Evolutionary conservation across 177 flowering plant species (phyloP), one percentile per base, ranked within the genome.

Genomic region (Telopea speciosissima): DNA sequence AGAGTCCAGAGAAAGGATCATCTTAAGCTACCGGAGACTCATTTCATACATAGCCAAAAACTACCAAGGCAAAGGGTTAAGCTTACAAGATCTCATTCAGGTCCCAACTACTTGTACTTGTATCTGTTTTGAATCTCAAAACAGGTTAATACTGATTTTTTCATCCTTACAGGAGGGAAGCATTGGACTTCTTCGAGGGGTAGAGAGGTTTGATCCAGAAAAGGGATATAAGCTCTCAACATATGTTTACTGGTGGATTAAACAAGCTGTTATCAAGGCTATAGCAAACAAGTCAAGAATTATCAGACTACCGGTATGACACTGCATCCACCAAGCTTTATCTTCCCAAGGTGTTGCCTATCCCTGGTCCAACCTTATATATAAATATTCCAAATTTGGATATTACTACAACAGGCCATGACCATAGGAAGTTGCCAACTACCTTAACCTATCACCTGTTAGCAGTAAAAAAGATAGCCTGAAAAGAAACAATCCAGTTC

Each of bases 71-170:
- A 85, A 69, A 79, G 91, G 94, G 63, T 73, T 89, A 69, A 84
- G 79, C 80, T 66, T 88, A 61, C 78, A 81, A 69, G 91, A 89
- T 77, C 85, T 88, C 69, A 75, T 86, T 76, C 93, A 87, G 90
- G 90, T 87, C 24, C 36, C 42, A 5, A 36, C 19, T 68, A 26
- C 21, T 63, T 60, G 6, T 49, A n/a, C 42, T 31, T 28, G 6
- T 63, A 16, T 28, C 22, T 63, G 0, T 16, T 25, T 62, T 62
- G 65, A 31, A 25, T 62, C 65, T 62, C 26, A 16, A 62, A 62
- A 21, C 31, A 25, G 31, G 6, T 23, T 16, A 45, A 33, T 14
- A 19, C 9, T 68, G 8, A 62, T 24, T 24, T 44, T 62, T 54
- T 16, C n/a, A 24, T 22, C 10, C 2, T 66, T 23, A 9, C n/a